Conservation (phyloP, 2,329 filamentous ascomycete genomes). For the Lasiodiplodia gonubiensis region DNA sequence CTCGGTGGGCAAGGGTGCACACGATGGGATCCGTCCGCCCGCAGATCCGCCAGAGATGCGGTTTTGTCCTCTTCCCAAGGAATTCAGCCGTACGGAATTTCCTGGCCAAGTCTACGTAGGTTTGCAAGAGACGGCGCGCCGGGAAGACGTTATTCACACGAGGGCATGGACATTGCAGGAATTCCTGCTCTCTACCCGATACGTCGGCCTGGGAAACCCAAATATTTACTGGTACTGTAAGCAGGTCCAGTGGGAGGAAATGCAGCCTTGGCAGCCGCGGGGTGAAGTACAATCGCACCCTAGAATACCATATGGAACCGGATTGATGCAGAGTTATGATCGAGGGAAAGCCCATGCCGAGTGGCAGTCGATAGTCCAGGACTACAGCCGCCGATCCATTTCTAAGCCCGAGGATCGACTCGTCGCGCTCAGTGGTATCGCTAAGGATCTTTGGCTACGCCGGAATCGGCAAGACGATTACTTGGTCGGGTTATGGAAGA, state of each 20-base stretch:
- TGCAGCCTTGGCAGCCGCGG: too few species aligned
- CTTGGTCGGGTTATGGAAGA: not conserved
- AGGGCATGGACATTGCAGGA: not conserved
- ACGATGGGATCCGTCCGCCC: not conserved
- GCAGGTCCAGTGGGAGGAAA: too few species aligned
- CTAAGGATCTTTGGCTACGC: not conserved
- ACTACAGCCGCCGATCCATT: not conserved
- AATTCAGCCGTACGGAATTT: not conserved
- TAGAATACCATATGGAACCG: not conserved
- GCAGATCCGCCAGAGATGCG: not conserved
- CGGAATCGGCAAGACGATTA: not conserved
- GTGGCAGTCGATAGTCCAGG: not conserved
- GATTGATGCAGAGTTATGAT: rapidly evolving
- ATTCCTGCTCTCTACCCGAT: not conserved
- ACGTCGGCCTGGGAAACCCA: not conserved
- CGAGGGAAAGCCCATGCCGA: too few species aligned
- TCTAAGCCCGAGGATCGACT: not conserved
- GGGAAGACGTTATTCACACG: not conserved
- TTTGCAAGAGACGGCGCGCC: too few species aligned
- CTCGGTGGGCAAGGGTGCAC: not conserved
- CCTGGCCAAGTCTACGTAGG: too few species aligned
- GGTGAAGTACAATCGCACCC: too few species aligned
- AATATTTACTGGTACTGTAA: not conserved
- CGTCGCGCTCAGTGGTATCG: not conserved
- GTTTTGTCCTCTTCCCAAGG: not conserved